Conservation (phyloP, 129 eudicot species). For the Tagetes erecta region DNA sequence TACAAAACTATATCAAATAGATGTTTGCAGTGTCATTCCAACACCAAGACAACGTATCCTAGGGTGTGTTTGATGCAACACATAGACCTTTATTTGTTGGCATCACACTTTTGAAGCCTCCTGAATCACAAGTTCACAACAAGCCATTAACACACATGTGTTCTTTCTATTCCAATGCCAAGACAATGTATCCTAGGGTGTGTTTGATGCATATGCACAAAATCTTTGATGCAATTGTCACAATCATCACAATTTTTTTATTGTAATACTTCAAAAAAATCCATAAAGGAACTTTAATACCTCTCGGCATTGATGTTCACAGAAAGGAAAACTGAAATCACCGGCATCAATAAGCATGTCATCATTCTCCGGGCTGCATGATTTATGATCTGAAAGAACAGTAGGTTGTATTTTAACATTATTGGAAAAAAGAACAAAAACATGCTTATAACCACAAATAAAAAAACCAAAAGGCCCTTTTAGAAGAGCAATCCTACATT, state of each 20-base stretch:
- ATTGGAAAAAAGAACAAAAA: background rate
- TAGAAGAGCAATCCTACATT: constrained; percentile 28
- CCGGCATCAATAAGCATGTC: constrained; percentile 32
- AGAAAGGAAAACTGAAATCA: constrained; percentile 42
- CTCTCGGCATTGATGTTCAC: constrained; percentile 75
- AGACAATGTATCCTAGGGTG: no score
- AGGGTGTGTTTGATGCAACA: constrained; percentile 1
- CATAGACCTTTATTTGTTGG: background rate
- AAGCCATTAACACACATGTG: no score
- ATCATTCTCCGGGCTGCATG: constrained; percentile 53
- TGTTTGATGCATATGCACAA: background rate
- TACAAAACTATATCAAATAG: background rate
- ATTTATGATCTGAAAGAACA: constrained; percentile 55
- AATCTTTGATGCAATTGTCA: background rate
- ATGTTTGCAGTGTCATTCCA: background rate
- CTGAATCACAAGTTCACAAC: background rate
- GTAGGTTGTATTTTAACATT: constrained; percentile 23
- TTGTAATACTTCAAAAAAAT: background rate
- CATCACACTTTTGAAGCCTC: background rate
- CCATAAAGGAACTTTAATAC: constrained; percentile 36
- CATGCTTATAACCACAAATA: constrained; percentile 11
- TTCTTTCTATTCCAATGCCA: no score
- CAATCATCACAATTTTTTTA: constrained; percentile 4
- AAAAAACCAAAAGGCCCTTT: constrained; percentile 1
- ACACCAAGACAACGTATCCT: background rate